A percentile compares a stretch with the other conserved stretches of the same genome.
These are phyloP conservation scores for Verticillium klebahnii DNA, from an alignment of 2,329 filamentous ascomycete species.

Conservation along the genomic window DNA sequence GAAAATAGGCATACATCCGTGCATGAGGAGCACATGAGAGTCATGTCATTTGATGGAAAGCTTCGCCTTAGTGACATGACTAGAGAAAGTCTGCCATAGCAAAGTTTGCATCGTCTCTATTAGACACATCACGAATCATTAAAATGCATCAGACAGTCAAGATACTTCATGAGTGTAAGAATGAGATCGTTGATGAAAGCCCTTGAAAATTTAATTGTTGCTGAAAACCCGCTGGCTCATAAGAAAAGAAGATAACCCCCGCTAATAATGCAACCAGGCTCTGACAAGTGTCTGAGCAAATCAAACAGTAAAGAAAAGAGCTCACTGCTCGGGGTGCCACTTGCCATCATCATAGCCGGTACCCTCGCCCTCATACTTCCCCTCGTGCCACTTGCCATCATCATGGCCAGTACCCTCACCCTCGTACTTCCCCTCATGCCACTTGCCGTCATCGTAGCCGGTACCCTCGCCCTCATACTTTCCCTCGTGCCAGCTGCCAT, in stretches of 20 bases:
- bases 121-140: no score
- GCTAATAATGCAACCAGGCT: not conserved
- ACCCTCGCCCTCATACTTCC: conserved; percentile 7
- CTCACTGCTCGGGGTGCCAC: conserved; percentile 8
- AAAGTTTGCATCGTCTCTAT: no score
- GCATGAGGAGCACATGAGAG: no score
- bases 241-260: not conserved
- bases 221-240: not conserved
- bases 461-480: conserved; percentile 10
- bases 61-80: no score
- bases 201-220: not conserved
- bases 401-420: conserved; percentile 4
- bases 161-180: no score
- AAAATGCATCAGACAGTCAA: no score
- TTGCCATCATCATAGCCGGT: conserved; percentile 6
- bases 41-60: no score
- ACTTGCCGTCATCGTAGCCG: conserved; percentile 6
- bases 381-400: conserved; percentile 6
- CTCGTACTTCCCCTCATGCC: conserved; percentile 9
- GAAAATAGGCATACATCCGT: no score
- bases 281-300: not conserved
- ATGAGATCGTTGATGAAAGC: not conserved
- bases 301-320: not conserved
- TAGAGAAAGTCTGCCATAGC: no score
- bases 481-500: conserved; percentile 5